A percentile compares a stretch with the other conserved stretches of the same genome.
phyloP scores from a whole-genome alignment of 495 filamentous ascomycete genomes.

The Penicillium roqueforti region DNA sequence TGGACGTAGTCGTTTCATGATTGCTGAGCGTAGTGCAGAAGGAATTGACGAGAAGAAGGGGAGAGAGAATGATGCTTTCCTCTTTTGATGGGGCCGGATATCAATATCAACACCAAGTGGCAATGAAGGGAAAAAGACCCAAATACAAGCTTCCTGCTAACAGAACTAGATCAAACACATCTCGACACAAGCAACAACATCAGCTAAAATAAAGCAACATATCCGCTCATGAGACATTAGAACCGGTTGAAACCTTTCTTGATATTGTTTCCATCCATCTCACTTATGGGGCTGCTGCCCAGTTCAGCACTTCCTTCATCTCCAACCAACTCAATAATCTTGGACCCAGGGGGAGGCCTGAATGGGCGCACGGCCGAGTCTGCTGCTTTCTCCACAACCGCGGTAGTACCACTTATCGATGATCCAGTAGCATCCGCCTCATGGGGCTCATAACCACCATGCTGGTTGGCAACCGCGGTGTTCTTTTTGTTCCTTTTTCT shows the following conservation, averaged over 20 bases:
- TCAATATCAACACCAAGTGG: not conserved
- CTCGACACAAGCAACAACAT: not conserved
- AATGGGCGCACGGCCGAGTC: not conserved
- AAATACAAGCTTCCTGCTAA: not conserved
- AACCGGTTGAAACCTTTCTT: not conserved
- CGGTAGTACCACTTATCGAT: not conserved
- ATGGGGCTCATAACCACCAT: slow-evolving; percentile 2
- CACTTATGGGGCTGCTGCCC: slow-evolving; percentile 13
- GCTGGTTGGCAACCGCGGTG: not conserved
- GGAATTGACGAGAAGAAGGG: too few relatives aligned
- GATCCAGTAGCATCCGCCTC: slow-evolving; percentile 4
- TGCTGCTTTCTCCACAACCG: not conserved
- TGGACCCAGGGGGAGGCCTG: slow-evolving; percentile 14
- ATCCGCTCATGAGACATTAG: not conserved
- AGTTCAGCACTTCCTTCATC: slow-evolving; percentile 7
- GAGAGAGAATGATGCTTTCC: too few relatives aligned
- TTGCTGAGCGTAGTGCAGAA: too few relatives aligned
- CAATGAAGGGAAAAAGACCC: not conserved
- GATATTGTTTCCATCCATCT: not conserved
- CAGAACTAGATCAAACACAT: not conserved
- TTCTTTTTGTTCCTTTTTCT: slow-evolving; percentile 4
- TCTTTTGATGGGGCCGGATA: too few relatives aligned
- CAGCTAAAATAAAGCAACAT: not conserved
- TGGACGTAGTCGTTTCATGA: too few relatives aligned
- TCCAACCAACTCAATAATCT: slow-evolving; percentile 10